Evolutionary conservation across 345 rosid species (phyloP).

Genomic region (Hirschfeldia incana): DNA sequence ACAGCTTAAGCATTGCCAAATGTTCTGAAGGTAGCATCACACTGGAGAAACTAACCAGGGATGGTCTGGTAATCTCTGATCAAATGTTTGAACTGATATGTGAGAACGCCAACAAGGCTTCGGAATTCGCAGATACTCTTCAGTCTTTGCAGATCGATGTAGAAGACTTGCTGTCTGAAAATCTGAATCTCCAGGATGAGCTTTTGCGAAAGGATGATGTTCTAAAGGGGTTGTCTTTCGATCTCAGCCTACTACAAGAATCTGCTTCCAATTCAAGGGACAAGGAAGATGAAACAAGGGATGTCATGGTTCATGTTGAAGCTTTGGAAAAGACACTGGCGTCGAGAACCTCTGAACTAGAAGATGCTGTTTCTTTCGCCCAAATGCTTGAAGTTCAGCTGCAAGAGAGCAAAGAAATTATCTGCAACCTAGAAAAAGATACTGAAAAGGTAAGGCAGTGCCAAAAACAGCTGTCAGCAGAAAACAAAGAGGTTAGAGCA

Average conservation of each 20-base stretch:
- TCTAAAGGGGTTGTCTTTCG: conserved; percentile 77
- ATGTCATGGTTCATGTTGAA: conserved; percentile 60
- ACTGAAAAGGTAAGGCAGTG: conserved; percentile 45
- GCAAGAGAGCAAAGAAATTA: conserved; percentile 57
- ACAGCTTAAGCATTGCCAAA: conserved; percentile 42
- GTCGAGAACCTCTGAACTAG: conserved; percentile 58
- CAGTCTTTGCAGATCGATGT: conserved; percentile 52
- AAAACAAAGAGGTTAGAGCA: conserved; percentile 58
- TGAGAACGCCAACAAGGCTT: conserved; percentile 48
- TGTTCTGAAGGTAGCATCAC: conserved; percentile 42
- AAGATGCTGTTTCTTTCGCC: conserved; percentile 49
- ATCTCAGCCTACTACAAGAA: conserved; percentile 84
- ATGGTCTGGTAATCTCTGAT: conserved; percentile 42
- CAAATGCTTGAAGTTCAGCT: conserved; percentile 62
- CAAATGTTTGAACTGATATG: conserved; percentile 50
- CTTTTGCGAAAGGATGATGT: conserved; percentile 79
- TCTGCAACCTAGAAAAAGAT: conserved; percentile 54
- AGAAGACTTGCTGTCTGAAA: conserved; percentile 57
- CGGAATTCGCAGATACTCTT: conserved; percentile 52
- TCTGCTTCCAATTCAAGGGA: conserved; percentile 81
- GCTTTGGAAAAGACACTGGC: conserved; percentile 70
- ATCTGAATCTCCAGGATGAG: conserved; percentile 60
- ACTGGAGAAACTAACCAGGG: conserved; percentile 47
- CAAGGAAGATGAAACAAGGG: conserved; percentile 76
- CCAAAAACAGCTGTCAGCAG: conserved; percentile 39